Conservation (phyloP, 352 stramenopile species). For the Elongisporangium prolatum region DNA sequence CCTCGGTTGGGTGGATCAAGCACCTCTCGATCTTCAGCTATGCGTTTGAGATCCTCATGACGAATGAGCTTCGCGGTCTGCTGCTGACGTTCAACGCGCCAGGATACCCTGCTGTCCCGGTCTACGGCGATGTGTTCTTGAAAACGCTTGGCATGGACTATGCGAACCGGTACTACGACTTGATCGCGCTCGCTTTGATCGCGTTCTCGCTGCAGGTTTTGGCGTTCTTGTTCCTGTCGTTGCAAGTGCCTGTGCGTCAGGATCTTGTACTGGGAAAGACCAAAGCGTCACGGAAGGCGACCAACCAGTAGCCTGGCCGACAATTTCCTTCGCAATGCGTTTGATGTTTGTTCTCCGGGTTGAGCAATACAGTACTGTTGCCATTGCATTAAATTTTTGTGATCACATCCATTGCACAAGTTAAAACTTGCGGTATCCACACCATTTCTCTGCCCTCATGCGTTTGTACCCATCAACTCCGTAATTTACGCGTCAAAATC, state of each 20-base stretch:
- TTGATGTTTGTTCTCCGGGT: neutral
- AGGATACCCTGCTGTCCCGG: slow-evolving; percentile 64
- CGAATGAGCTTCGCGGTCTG: slow-evolving; percentile 71
- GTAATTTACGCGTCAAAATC: no score
- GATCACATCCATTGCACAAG: no score
- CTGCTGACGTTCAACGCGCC: slow-evolving; percentile 76
- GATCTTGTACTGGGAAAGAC: slow-evolving; percentile 5
- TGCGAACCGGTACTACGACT: slow-evolving; percentile 66
- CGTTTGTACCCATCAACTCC: no score
- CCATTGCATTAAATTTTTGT: no score
- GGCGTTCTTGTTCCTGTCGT: slow-evolving; percentile 55
- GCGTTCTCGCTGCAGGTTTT: slow-evolving; percentile 48
- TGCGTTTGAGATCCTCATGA: slow-evolving; percentile 85
- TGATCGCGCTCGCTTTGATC: slow-evolving; percentile 48
- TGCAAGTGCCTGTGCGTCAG: slow-evolving; percentile 57
- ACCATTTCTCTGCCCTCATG: no score
- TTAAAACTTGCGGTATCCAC: no score
- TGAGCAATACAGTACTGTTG: no score
- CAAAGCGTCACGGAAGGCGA: neutral
- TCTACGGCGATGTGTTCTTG: slow-evolving; percentile 83
- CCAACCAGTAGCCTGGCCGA: neutral
- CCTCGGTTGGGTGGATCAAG: slow-evolving; percentile 62
- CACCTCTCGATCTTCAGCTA: slow-evolving; percentile 86
- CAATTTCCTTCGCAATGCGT: neutral
- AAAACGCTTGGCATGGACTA: slow-evolving; percentile 83